A percentile compares a stretch with the other conserved stretches of the same genome.
phyloP scores from a whole-genome alignment of 441 rosid species.

The Gossypium aridum region DNA sequence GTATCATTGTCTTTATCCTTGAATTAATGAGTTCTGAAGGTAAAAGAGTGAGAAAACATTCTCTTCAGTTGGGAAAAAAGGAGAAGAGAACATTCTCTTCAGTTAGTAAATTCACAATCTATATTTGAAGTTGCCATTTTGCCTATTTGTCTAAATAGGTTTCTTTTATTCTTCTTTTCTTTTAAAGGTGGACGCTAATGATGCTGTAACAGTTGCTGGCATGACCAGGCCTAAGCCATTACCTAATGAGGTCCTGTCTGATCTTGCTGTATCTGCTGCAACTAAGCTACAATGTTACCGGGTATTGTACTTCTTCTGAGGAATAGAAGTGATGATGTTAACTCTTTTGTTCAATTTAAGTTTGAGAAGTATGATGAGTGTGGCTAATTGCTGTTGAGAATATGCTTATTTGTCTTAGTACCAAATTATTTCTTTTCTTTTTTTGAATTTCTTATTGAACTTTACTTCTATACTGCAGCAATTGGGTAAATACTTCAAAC shows the following conservation, averaged over 20 bases:
- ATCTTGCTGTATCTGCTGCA: slow-evolving; percentile 80
- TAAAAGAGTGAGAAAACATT: neutral
- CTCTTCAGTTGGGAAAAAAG: too few species aligned
- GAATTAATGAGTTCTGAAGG: neutral
- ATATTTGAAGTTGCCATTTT: neutral
- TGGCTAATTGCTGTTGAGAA: neutral
- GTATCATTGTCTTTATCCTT: neutral
- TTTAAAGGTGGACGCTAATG: slow-evolving; percentile 76
- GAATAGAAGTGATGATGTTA: neutral
- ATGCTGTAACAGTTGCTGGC: slow-evolving; percentile 79
- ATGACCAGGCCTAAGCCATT: slow-evolving; percentile 78
- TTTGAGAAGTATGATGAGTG: neutral
- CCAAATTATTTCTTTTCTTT: slow-evolving; percentile 9
- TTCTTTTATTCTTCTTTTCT: slow-evolving; percentile 6
- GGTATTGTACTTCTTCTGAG: slow-evolving; percentile 35
- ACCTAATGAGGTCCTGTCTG: slow-evolving; percentile 67
- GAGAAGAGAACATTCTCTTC: neutral
- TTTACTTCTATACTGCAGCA: slow-evolving; percentile 45
- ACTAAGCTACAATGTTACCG: slow-evolving; percentile 82
- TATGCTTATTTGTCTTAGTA: slow-evolving; percentile 3
- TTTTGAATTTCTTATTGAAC: slow-evolving; percentile 6
- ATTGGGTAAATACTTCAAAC: slow-evolving; percentile 89
- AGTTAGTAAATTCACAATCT: neutral
- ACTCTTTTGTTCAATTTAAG: neutral
- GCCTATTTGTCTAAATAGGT: neutral